phyloP scores from a whole-genome alignment of 768 basidiomycete genomes.

The Phylloporus arenicola region DNA sequence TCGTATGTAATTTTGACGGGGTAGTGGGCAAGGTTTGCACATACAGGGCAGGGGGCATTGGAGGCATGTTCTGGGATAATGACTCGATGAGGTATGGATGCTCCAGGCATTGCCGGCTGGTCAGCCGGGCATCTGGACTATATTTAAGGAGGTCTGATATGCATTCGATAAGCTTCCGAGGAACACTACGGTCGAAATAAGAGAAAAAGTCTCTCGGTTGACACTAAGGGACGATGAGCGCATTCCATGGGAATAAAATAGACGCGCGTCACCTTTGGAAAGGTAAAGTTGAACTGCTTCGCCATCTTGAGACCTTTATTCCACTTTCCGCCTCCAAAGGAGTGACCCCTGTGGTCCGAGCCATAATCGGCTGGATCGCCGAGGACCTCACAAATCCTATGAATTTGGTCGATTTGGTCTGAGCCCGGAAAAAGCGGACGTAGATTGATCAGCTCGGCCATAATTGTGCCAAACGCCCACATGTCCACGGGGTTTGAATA shows the following conservation, averaged over 20 bases:
- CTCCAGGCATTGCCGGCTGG: conserved; percentile 79
- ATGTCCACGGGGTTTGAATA: conserved; percentile 98
- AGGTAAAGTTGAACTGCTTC: conserved; percentile 76
- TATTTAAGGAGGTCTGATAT: conserved; percentile 90
- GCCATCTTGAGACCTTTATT: conserved; percentile 81
- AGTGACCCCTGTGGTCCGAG: conserved; percentile 58
- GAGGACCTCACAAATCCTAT: conserved; percentile 84
- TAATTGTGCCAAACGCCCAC: conserved; percentile 99
- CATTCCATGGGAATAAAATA: neutral
- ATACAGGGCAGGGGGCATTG: conserved; percentile 50
- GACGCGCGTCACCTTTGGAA: conserved; percentile 64
- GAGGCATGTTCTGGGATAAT: conserved; percentile 57
- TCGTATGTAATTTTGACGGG: conserved; percentile 33
- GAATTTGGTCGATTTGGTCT: conserved; percentile 89
- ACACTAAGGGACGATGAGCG: conserved; percentile 37
- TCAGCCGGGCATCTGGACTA: conserved; percentile 83
- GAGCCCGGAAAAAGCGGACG: conserved; percentile 93
- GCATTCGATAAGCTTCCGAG: conserved; percentile 80
- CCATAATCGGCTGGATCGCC: conserved; percentile 91
- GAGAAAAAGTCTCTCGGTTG: conserved; percentile 61
- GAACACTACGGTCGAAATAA: conserved; percentile 75
- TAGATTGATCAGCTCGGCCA: conserved; percentile 94
- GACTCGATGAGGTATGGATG: conserved; percentile 89
- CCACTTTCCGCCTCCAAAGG: conserved; percentile 88
- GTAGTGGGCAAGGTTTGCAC: conserved; percentile 35